A percentile compares a stretch with the other conserved stretches of the same genome.
phyloP scores from a whole-genome alignment of 768 basidiomycete genomes.

The Porphyrellus cyaneotinctus region DNA sequence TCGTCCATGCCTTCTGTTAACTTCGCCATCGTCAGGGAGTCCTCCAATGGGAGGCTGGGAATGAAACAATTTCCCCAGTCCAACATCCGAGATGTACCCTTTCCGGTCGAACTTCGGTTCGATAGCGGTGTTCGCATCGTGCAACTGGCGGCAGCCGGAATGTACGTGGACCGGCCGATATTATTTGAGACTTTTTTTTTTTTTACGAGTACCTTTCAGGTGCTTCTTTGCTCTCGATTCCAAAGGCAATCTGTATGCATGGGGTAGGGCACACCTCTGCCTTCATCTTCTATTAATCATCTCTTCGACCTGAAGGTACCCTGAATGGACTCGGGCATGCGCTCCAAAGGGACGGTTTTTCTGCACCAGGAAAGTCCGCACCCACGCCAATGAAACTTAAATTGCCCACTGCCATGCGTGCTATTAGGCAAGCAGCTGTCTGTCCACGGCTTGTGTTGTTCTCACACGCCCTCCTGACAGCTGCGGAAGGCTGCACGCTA shows the following conservation, averaged over 20 bases:
- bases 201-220: conserved; percentile 42
- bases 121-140: conserved; percentile 59
- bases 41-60: conserved; percentile 62
- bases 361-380: conserved; percentile 48
- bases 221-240: conserved; percentile 85
- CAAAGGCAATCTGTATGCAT: conserved; percentile 67
- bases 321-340: conserved; percentile 45
- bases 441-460: background rate
- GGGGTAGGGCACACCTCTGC: conserved; percentile 50
- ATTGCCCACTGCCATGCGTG: conserved; percentile 55
- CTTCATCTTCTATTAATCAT: conserved; percentile 4
- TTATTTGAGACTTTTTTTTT: too few relatives aligned
- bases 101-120: conserved; percentile 59
- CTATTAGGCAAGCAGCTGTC: conserved; percentile 51
- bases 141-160: conserved; percentile 74
- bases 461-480: conserved; percentile 36
- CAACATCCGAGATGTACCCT: conserved; percentile 45
- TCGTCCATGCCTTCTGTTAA: conserved; percentile 1
- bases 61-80: conserved; percentile 35
- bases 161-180: conserved; percentile 42
- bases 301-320: conserved; percentile 48
- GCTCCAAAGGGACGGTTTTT: conserved; percentile 51
- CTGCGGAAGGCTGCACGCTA: conserved; percentile 73
- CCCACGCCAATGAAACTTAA: conserved; percentile 51
- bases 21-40: conserved; percentile 42